A percentile compares a stretch with the other conserved stretches of the same genome.
phyloP scores from a whole-genome alignment of 106 monocot species.

The Xerophyta viscosa region DNA sequence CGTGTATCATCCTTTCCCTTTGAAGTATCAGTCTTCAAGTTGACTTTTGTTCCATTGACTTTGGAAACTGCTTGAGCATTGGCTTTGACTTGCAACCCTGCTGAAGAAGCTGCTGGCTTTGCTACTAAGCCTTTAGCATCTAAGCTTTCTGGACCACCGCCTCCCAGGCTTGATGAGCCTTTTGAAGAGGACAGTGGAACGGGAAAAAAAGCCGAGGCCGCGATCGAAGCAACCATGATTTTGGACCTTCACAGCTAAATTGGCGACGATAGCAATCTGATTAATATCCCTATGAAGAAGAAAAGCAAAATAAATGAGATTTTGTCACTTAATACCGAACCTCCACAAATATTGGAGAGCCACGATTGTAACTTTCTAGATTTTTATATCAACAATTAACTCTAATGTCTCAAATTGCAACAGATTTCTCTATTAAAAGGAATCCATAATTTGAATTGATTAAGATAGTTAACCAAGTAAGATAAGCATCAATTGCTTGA shows the following conservation, averaged over 20 bases:
- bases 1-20: constrained; percentile 29
- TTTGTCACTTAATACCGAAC: no score
- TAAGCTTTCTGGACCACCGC: constrained; percentile 21
- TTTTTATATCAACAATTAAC: no score
- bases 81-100: constrained; percentile 35
- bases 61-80: constrained; percentile 55
- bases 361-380: no score
- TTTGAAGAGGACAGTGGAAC: constrained; percentile 28
- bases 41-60: constrained; percentile 44
- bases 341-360: no score
- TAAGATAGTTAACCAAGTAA: no score
- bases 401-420: no score
- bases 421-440: no score
- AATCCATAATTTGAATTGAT: no score
- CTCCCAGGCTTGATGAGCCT: constrained; percentile 16
- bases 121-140: constrained; percentile 25
- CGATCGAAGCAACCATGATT: constrained; percentile 37
- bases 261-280: neutral
- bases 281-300: constrained; percentile 1
- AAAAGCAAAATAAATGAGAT: no score
- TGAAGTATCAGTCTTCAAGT: constrained; percentile 23
- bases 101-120: constrained; percentile 29
- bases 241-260: neutral
- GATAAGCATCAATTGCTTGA: no score
- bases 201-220: constrained; percentile 53